Percentiles rank a stretch among this genome's conserved stretches.
These are phyloP conservation scores for Dendryphion nanum DNA, from an alignment of 2,329 filamentous ascomycete species.

Conservation along the genomic window DNA sequence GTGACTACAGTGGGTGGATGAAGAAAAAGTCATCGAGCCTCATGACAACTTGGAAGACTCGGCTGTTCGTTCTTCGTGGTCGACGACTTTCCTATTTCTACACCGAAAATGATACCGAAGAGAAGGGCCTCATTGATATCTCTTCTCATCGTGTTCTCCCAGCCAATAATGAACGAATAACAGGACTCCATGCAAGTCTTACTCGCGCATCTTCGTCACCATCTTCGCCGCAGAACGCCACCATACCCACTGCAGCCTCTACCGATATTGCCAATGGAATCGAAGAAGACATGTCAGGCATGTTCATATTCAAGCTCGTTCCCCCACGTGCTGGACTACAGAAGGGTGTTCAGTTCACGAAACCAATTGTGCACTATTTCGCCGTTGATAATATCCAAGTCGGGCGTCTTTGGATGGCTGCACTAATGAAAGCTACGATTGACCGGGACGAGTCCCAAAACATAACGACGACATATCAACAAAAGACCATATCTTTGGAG, in stretches of 20 bases:
- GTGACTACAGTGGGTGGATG: constrained; percentile 98
- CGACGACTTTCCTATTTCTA: constrained; percentile 95
- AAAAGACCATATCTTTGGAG: constrained; percentile 89
- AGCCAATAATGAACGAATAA: constrained; percentile 86
- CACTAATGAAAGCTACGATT: constrained; percentile 97
- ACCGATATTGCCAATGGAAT: constrained; percentile 34
- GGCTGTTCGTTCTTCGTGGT: constrained; percentile 91
- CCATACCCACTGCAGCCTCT: constrained; percentile 40
- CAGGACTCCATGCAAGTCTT: constrained; percentile 85
- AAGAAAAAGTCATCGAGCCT: constrained; percentile 96
- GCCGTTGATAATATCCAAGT: constrained; percentile 87
- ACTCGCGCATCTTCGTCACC: constrained; percentile 78
- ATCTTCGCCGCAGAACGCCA: constrained; percentile 50
- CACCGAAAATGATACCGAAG: constrained; percentile 84
- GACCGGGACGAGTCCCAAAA: constrained; percentile 77
- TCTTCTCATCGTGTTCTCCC: constrained; percentile 96
- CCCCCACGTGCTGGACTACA: constrained; percentile 85
- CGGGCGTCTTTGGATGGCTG: constrained; percentile 96
- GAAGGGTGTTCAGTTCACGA: constrained; percentile 93
- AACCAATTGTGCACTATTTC: constrained; percentile 96
- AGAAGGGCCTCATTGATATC: constrained; percentile 95
- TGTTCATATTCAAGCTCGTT: constrained; percentile 98
- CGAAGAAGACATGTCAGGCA: constrained; percentile 55
- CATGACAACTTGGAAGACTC: constrained; percentile 96
- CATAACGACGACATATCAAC: constrained; percentile 90